phyloP scores from a whole-genome alignment of 257 asterid species.

The Henckelia pumila region DNA sequence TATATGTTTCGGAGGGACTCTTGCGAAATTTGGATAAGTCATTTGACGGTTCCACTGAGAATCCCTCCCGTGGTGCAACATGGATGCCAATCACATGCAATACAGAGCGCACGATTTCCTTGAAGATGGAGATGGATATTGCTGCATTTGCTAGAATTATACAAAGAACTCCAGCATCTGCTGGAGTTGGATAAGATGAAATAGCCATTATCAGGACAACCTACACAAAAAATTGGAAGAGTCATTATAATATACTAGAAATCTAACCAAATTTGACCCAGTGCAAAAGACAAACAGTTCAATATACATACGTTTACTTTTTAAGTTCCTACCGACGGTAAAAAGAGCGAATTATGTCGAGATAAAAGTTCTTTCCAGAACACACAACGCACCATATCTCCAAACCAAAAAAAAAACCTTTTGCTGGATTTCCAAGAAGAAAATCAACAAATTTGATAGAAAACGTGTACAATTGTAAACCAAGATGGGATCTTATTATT shows the following conservation, averaged over 20 bases:
- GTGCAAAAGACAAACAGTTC: no score
- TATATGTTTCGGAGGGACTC: slow-evolving; percentile 58
- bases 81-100: slow-evolving; percentile 68
- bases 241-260: no score
- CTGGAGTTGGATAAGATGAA: slow-evolving; percentile 56
- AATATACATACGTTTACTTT: not conserved
- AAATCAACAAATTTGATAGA: not conserved
- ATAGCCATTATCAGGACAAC: not conserved
- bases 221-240: not conserved
- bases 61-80: slow-evolving; percentile 68
- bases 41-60: slow-evolving; percentile 42
- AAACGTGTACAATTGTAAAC: not conserved
- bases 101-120: slow-evolving; percentile 42
- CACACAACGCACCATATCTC: not conserved
- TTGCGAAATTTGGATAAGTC: slow-evolving; percentile 42
- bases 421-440: not conserved
- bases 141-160: slow-evolving; percentile 82
- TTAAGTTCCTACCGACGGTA: not conserved
- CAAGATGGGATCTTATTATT: not conserved
- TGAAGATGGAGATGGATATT: not conserved
- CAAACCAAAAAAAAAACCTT: no score
- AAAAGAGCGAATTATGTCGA: not conserved
- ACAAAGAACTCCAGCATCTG: slow-evolving; percentile 84
- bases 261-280: not conserved
- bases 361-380: no score